Evolutionary conservation across 2,329 filamentous ascomycete genomes (phyloP), one percentile per base, ranked within the genome.

Genomic region (Aspergillus novofumigatus): DNA sequence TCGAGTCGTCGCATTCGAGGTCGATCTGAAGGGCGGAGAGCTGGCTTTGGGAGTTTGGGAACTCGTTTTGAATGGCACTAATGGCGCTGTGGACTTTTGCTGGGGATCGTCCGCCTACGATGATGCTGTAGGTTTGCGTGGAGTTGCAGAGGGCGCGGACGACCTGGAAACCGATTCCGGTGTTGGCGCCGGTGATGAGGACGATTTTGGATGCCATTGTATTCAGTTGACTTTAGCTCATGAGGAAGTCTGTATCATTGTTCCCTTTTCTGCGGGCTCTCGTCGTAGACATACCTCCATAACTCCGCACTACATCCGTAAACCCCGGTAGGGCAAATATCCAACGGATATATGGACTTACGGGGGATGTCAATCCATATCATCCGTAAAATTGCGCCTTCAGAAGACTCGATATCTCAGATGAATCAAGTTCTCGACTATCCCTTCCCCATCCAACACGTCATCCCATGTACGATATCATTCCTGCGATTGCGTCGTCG

Each of bases 141-240:
- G 84, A 83, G 10, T 71, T 60, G 48, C 77, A 72, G 0, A 88
- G 72, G 1, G 82, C 79, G 59, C 81, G 84, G 51, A 86, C 79
- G 7, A 76, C 78, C 61, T 87, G 80, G 41, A 79, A 81, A 2
- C 86, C 86, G 21, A 88, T 78, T 17, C 85, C 85, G 0, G 80
- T 85, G 62, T 86, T 87, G 58, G 77, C 84, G 38, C 85, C 85
- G 1, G 85, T 87, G 60, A 87, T 79, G 47, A 87, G 69, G n/a
- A 86, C 67, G 58, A 83, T 73, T 38, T 45, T 45, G 42, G n/a
- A 3, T 11, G 20, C 6, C 42, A 45, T 23, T 10, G 20, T 45
- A 38, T 35, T 38, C 14, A 17, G 32, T 3, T 17, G 5, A 17
- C 2, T 38, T 7, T 14, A 38, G 17, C 32, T 6, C 4, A 38